Percentiles rank a stretch among this genome's conserved stretches.
These are phyloP conservation scores for Phytophthora citrophthora DNA, from an alignment of 352 stramenopile species.

Conservation along the genomic window DNA sequence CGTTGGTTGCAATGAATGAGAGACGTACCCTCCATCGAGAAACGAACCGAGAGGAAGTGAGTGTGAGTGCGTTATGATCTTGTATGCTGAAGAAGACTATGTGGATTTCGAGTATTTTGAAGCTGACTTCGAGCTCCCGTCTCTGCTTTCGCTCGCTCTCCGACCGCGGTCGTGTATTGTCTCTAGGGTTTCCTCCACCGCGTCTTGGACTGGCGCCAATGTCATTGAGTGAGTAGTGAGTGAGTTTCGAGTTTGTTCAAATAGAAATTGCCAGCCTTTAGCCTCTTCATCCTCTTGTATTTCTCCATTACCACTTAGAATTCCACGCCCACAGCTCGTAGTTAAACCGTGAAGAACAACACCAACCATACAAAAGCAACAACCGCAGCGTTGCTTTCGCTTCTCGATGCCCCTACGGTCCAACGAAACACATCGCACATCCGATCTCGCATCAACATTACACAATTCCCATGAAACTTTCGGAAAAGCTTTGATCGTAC, in stretches of 20 bases:
- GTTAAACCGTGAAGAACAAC: neutral
- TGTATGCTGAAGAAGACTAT: slow-evolving; percentile 43
- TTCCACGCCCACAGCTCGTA: too few relatives aligned
- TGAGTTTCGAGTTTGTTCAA: slow-evolving; percentile 48
- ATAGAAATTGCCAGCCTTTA: slow-evolving; percentile 40
- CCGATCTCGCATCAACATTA: slow-evolving; percentile 17
- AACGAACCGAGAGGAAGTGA: slow-evolving; percentile 35
- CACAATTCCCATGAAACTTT: slow-evolving; percentile 5
- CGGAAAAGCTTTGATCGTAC: slow-evolving; percentile 15
- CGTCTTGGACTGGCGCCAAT: slow-evolving; percentile 29
- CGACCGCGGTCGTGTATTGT: slow-evolving; percentile 36
- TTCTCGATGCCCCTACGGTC: slow-evolving; percentile 13
- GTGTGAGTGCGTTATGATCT: slow-evolving; percentile 38
- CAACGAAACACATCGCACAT: slow-evolving; percentile 12
- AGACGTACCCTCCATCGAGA: slow-evolving; percentile 34
- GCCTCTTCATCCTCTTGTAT: slow-evolving; percentile 19
- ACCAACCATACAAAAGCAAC: slow-evolving; percentile 2
- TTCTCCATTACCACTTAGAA: neutral
- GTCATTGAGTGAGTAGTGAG: slow-evolving; percentile 38
- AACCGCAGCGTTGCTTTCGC: neutral
- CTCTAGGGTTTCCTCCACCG: slow-evolving; percentile 22
- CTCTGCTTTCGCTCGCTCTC: slow-evolving; percentile 33
- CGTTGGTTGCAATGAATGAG: slow-evolving; percentile 43
- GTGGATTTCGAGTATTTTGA: slow-evolving; percentile 45
- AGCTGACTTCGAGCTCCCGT: slow-evolving; percentile 29